Evolutionary conservation across 2,329 filamentous ascomycete species (phyloP), one percentile per base, ranked within the genome.

Genomic region (Xylariomycetidae sp.): DNA sequence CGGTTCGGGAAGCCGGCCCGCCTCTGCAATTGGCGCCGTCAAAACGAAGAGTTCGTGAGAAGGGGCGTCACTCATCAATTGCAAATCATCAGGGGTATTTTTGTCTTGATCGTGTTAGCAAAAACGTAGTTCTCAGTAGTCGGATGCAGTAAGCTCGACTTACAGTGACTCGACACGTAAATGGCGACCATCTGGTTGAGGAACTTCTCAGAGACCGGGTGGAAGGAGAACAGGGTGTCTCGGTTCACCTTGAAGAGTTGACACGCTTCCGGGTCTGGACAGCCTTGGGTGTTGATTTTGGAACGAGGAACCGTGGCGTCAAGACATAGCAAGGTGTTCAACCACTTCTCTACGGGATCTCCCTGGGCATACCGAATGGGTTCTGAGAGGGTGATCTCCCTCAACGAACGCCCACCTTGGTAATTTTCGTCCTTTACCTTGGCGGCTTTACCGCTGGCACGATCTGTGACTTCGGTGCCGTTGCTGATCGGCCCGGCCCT

Each of bases 111-210:
- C n/a, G 60, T 95, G 88, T 33, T n/a, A n/a, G n/a, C n/a, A n/a
- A n/a, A n/a, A n/a, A n/a, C n/a, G n/a, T n/a, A n/a, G n/a, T n/a
- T n/a, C n/a, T n/a, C n/a, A n/a, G n/a, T n/a, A n/a, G n/a, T n/a
- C n/a, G n/a, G n/a, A n/a, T n/a, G n/a, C n/a, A n/a, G n/a, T n/a
- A n/a, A n/a, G n/a, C n/a, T n/a, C n/a, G n/a, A n/a, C n/a, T n/a
- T n/a, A n/a, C n/a, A 89, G 56, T 89, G 84, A 48, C 87, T 94
- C 18, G 92, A 88, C 18, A 98, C 93, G 50, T 96, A 98, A 2
- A 98, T 74, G 1, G 89, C 88, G 63, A 98, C 90, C 87, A 98
- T 95, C 51, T 95, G 88, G 58, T 98, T 92, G 35, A 98, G 65
- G 64, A 98, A 96, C 54, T 89, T 92, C 59, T 98, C 92, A 3